phyloP scores from a whole-genome alignment of 148 eudicot genomes.

The Persicaria tinctoria region DNA sequence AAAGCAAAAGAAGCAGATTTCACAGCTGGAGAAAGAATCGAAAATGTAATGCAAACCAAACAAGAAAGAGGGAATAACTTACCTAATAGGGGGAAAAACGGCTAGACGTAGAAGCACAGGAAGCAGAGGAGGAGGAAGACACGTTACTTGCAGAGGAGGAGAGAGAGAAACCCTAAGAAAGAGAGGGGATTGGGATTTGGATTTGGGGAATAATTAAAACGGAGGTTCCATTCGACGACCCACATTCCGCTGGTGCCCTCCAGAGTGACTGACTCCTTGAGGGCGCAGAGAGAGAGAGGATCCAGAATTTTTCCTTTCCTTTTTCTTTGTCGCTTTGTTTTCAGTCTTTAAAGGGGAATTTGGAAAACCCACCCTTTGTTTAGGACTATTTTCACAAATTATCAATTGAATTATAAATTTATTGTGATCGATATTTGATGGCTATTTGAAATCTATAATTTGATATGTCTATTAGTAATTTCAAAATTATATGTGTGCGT shows the following conservation, averaged over 20 bases:
- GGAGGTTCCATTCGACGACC: conserved; percentile 10
- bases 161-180: conserved; percentile 9
- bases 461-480: no score
- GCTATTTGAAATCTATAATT: no score
- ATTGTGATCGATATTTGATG: no score
- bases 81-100: neutral
- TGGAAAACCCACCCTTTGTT: no score
- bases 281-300: conserved; percentile 3
- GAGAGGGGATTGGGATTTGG: neutral
- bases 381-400: no score
- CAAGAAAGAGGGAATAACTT: neutral
- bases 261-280: neutral
- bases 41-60: neutral
- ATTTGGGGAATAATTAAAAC: neutral
- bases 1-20: neutral
- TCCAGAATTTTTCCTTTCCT: conserved; percentile 9
- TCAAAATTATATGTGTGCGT: no score
- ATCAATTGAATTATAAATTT: no score
- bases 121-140: conserved; percentile 5
- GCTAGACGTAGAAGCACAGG: neutral
- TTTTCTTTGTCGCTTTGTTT: neutral
- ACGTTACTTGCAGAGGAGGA: conserved; percentile 4
- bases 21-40: neutral
- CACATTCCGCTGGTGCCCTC: conserved; percentile 10
- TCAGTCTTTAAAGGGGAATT: no score